Percentiles rank a stretch among this genome's conserved stretches.
Conservation (phyloP, 2,329 filamentous ascomycete genomes). For the Huntiella abstrusa region DNA sequence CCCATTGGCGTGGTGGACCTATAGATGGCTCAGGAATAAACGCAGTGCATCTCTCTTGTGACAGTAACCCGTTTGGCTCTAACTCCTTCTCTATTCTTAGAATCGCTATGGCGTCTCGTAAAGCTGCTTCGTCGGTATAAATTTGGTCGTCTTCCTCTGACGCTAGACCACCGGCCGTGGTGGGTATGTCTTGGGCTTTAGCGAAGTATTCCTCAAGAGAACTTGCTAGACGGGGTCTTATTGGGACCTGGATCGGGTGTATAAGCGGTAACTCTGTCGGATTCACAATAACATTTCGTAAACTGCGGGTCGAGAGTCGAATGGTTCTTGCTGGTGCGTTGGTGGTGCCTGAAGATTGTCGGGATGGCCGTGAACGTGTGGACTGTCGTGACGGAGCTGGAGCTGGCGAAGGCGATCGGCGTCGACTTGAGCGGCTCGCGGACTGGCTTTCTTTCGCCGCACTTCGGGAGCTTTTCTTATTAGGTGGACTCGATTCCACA, state of each 20-base stretch:
- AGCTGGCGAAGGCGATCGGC: conserved; percentile 17
- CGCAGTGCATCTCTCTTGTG: conserved; percentile 46
- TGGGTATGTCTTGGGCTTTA: conserved; percentile 29
- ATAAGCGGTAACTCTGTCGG: conserved; percentile 30
- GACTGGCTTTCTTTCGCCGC: conserved; percentile 2
- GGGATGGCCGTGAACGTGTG: conserved; percentile 18
- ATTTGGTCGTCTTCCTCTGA: conserved; percentile 34
- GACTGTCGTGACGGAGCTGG: conserved; percentile 22
- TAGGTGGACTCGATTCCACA: background rate
- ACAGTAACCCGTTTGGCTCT: conserved; percentile 57
- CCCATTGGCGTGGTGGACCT: conserved; percentile 62
- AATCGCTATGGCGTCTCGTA: conserved; percentile 51
- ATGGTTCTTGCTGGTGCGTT: background rate
- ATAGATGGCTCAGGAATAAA: conserved; percentile 55
- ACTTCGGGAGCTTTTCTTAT: conserved; percentile 2
- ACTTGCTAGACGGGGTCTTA: conserved; percentile 32
- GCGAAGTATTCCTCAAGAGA: conserved; percentile 40
- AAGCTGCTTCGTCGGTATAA: conserved; percentile 42
- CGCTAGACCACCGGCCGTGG: conserved; percentile 39
- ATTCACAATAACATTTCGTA: conserved; percentile 1
- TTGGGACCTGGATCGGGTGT: conserved; percentile 37
- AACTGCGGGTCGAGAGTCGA: conserved; percentile 19
- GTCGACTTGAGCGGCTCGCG: conserved; percentile 9
- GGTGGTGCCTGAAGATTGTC: background rate
- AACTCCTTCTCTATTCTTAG: conserved; percentile 53